phyloP scores from a whole-genome alignment of 257 asterid genomes.

The Rehmannia glutinosa region DNA sequence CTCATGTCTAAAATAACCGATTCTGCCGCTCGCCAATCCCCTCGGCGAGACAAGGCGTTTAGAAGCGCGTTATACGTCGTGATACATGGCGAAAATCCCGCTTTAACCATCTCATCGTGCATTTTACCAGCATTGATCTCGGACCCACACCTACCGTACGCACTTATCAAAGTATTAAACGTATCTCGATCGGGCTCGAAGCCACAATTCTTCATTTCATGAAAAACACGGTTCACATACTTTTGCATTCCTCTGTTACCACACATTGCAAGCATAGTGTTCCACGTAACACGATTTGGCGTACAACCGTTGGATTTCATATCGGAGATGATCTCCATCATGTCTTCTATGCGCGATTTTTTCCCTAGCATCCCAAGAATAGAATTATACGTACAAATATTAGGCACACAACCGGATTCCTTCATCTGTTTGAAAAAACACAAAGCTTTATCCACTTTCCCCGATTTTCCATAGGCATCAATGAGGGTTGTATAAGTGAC shows the following conservation, averaged over 20 bases:
- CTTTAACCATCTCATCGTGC: slow-evolving; percentile 77
- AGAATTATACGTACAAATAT: slow-evolving; percentile 83
- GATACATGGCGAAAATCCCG: slow-evolving; percentile 78
- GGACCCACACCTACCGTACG: slow-evolving; percentile 84
- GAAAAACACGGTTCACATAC: slow-evolving; percentile 63
- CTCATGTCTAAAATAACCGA: slow-evolving; percentile 62
- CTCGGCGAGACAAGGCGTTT: slow-evolving; percentile 78
- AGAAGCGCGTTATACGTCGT: slow-evolving; percentile 85
- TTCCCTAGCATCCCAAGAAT: slow-evolving; percentile 91
- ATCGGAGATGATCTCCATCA: slow-evolving; percentile 70
- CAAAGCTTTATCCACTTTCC: slow-evolving; percentile 72
- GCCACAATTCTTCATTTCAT: slow-evolving; percentile 86
- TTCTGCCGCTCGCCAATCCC: slow-evolving; percentile 82
- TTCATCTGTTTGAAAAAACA: slow-evolving; percentile 68
- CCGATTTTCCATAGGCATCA: slow-evolving; percentile 93
- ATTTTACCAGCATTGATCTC: slow-evolving; percentile 64
- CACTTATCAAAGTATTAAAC: slow-evolving; percentile 80
- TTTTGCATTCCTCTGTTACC: slow-evolving; percentile 83
- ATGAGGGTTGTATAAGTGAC: slow-evolving; percentile 87
- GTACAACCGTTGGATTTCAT: slow-evolving; percentile 81
- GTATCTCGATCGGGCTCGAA: slow-evolving; percentile 91
- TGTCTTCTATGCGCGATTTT: slow-evolving; percentile 73
- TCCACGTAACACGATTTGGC: slow-evolving; percentile 93
- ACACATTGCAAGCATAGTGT: slow-evolving; percentile 80
- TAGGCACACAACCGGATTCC: slow-evolving; percentile 89